Evolutionary conservation across 257 asterid species (phyloP), one percentile per base, ranked within the genome.

Genomic region (Capsicum pubescens): DNA sequence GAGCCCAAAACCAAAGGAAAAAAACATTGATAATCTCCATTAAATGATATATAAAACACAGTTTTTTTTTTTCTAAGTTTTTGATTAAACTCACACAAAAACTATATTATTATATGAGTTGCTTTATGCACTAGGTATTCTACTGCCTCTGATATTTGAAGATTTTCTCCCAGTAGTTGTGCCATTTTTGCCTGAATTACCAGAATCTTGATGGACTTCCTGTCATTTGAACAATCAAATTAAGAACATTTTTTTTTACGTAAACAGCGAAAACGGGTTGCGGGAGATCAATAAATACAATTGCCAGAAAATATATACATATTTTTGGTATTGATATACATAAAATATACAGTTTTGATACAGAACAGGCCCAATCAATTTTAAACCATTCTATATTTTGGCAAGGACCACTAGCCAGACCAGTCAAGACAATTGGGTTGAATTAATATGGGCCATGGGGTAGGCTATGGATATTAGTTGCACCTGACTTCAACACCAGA

Each of bases 141-240:
- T 81, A 48, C 84, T 81, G 10, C 77, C 60, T 66, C 84, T 81
- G 39, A 81, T 46, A 36, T 81, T 81, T 60, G 76, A 61, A 13
- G 84, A 61, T 61, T 81, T 81, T 81, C 84, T 81, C 72, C 60
- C 50, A 6, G 76, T 59, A 9, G 12, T 14, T 48, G 21, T 60
- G 74, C 76, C 84, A 81, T 60, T 61, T 81, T 61, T 81, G 44
- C 72, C 8, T 9, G 48, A 60, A 61, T 81, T 44, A 59, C 15
- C 21, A 12, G 57, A 13, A 15, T 81, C 35, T 81, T 52, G 74
- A 59, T 52, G 60, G 10, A 46, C 61, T 46, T 81, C 84, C 84
- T 59, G 61, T 61, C 57, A 59, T 42, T 61, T 54, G 6, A 54
- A 76, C 35, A 76, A 71, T 9, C 3, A 46, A 71, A 71, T 9